Conservation (phyloP, 352 stramenopile genomes). For the Elongisporangium prolatum region DNA sequence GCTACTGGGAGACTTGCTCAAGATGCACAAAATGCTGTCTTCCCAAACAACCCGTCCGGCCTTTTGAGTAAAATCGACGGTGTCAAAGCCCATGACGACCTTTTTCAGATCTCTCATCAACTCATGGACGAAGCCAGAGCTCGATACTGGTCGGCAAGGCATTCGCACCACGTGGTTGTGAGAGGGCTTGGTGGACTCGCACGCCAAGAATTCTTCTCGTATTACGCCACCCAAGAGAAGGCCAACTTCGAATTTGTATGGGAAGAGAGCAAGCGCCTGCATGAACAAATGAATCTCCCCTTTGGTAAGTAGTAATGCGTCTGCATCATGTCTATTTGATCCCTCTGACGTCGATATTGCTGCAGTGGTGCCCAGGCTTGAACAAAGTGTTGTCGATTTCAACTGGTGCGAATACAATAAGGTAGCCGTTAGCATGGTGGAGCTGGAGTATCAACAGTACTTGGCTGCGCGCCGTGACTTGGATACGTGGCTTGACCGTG, state of each 20-base stretch:
- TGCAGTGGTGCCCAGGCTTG: too few relatives aligned
- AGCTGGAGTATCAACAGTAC: too few relatives aligned
- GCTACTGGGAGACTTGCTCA: background rate
- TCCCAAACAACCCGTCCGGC: background rate
- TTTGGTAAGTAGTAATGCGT: background rate
- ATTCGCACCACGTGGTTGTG: background rate
- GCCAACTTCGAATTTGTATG: background rate
- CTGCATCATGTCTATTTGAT: too few relatives aligned
- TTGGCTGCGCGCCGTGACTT: too few relatives aligned
- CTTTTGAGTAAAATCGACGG: background rate
- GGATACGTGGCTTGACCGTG: too few relatives aligned
- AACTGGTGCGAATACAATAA: too few relatives aligned
- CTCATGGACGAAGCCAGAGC: background rate
- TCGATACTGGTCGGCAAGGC: background rate
- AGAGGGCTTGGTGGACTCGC: background rate
- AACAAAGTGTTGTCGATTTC: too few relatives aligned
- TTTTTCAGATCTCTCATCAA: background rate
- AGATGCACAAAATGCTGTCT: background rate
- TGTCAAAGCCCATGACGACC: background rate
- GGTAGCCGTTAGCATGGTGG: too few relatives aligned
- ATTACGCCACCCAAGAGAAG: background rate
- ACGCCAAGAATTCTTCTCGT: background rate
- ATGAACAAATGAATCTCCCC: background rate
- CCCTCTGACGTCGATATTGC: too few relatives aligned
- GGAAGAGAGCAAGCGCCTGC: background rate